These are phyloP conservation scores for Fagus sylvatica DNA, from an alignment of 306 rosid species.

Conservation along the genomic window DNA sequence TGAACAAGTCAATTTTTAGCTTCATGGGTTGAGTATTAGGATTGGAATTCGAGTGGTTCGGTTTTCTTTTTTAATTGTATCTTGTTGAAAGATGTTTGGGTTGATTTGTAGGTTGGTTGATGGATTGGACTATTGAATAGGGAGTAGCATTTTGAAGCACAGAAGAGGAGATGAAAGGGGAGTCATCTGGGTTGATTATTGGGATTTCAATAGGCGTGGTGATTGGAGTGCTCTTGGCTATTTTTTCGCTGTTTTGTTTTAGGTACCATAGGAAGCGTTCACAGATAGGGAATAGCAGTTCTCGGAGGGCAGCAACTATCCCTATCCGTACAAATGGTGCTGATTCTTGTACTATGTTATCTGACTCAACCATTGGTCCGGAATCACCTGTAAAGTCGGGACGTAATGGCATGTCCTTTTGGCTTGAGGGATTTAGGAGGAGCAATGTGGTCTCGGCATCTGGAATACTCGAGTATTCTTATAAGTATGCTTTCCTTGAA, in stretches of 20 bases:
- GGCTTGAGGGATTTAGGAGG: conserved; percentile 87
- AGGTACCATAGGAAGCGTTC: conserved; percentile 78
- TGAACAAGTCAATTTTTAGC: conserved; percentile 26
- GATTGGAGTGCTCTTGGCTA: conserved; percentile 85
- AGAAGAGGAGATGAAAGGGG: conserved; percentile 67
- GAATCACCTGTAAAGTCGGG: conserved; percentile 93
- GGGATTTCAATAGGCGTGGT: conserved; percentile 95
- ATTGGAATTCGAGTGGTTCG: background rate
- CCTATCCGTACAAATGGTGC: conserved; percentile 90
- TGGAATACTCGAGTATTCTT: conserved; percentile 90
- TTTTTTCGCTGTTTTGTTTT: conserved; percentile 71
- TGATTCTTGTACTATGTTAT: conserved; percentile 70
- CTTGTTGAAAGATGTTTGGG: conserved; percentile 18
- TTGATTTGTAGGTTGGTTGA: conserved; percentile 44
- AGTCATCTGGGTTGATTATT: conserved; percentile 79
- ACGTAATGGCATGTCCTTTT: conserved; percentile 52
- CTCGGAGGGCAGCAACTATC: conserved; percentile 77
- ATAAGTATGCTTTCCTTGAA: conserved; percentile 61
- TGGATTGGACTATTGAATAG: conserved; percentile 55
- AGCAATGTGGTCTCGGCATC: conserved; percentile 77
- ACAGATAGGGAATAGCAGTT: conserved; percentile 97
- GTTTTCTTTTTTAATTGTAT: conserved; percentile 15
- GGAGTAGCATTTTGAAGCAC: conserved; percentile 22
- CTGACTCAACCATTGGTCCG: conserved; percentile 90
- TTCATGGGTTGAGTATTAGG: conserved; percentile 8